Conservation (phyloP, 2,329 filamentous ascomycete species). For the Xylaria sp. region DNA sequence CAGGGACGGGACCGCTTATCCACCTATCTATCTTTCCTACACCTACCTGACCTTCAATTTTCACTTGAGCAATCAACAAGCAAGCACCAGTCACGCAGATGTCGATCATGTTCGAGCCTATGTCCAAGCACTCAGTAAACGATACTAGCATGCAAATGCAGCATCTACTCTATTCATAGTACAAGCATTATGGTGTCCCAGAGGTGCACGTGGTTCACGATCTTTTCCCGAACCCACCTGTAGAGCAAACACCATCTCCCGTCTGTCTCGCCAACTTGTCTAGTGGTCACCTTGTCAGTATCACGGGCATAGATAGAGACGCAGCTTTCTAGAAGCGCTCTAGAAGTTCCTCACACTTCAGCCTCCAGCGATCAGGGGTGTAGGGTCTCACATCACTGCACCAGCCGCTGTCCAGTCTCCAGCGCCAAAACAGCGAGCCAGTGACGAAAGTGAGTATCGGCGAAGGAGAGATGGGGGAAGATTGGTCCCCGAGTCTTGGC, state of each 20-base stretch:
- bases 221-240: slow-evolving; percentile 4
- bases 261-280: neutral
- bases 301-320: too few species aligned
- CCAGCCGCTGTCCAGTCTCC: neutral
- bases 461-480: slow-evolving; percentile 1
- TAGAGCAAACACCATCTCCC: neutral
- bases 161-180: neutral
- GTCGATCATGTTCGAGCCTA: slow-evolving; percentile 9
- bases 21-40: neutral
- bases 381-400: slow-evolving; percentile 6
- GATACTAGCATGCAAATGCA: neutral
- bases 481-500: slow-evolving; percentile 11
- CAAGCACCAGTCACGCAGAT: neutral
- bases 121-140: neutral
- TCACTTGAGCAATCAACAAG: too few species aligned
- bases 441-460: slow-evolving; percentile 3
- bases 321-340: slow-evolving; percentile 13
- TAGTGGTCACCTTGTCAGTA: too few species aligned
- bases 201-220: neutral
- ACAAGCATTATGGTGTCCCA: neutral
- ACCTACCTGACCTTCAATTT: neutral
- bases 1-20: too few species aligned
- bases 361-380: slow-evolving; percentile 8
- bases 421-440: neutral
- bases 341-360: slow-evolving; percentile 9